phyloP scores from a whole-genome alignment of 2,329 filamentous ascomycete species.

The Cryoendolithus antarcticus region DNA sequence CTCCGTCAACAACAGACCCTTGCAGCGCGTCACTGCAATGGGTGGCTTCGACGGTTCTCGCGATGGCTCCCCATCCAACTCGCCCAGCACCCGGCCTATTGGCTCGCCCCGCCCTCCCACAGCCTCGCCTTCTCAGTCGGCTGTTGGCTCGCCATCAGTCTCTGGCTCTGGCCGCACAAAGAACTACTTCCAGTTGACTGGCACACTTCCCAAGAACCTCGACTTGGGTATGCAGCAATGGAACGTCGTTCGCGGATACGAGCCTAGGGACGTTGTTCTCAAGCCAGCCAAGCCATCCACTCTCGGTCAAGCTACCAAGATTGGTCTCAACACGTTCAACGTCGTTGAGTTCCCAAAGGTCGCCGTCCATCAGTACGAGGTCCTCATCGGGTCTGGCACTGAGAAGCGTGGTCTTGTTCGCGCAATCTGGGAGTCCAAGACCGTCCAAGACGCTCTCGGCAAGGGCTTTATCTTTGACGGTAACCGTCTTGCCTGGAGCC shows the following conservation, averaged over 20 bases:
- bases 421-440: slow-evolving; percentile 61
- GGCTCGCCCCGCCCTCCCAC: slow-evolving; percentile 1
- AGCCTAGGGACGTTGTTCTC: slow-evolving; percentile 8
- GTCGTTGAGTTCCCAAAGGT: slow-evolving; percentile 48
- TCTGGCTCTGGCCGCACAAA: not conserved
- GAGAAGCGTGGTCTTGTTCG: slow-evolving; percentile 57
- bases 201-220: slow-evolving; percentile 13
- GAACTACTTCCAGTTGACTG: not conserved
- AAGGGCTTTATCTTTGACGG: slow-evolving; percentile 66
- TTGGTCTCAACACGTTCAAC: slow-evolving; percentile 61
- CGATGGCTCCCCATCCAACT: not conserved
- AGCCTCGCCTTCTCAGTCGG: slow-evolving; percentile 2
- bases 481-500: slow-evolving; percentile 72
- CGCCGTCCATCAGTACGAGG: slow-evolving; percentile 69
- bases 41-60: slow-evolving; percentile 3
- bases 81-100: not conserved
- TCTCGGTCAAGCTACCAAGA: slow-evolving; percentile 26
- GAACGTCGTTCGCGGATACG: slow-evolving; percentile 16
- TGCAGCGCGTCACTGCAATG: slow-evolving; percentile 1
- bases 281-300: slow-evolving; percentile 25
- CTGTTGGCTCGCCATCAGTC: slow-evolving; percentile 1
- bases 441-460: slow-evolving; percentile 44
- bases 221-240: slow-evolving; percentile 18
- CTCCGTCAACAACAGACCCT: not conserved
- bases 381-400: slow-evolving; percentile 50